Evolutionary conservation across 148 eudicot species (phyloP).

Genomic region (Agrostemma githago): DNA sequence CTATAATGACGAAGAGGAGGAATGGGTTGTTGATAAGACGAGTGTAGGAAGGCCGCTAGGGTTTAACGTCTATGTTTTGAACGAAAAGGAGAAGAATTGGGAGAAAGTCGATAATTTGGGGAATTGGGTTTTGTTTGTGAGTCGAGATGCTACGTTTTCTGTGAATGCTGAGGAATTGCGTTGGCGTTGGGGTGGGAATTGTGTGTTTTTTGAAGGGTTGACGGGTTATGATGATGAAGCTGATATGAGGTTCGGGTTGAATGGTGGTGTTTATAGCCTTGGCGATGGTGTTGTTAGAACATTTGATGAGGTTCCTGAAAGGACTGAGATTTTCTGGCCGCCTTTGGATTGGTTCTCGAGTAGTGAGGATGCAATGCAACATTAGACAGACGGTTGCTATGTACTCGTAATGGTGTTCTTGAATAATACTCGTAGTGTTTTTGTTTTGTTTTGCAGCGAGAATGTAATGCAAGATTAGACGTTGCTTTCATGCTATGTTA

Average conservation of each 20-base stretch:
- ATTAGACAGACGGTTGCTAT: neutral
- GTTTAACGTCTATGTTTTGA: conserved; percentile 15
- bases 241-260: conserved; percentile 28
- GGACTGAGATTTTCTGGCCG: conserved; percentile 23
- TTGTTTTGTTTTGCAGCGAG: too few relatives aligned
- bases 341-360: conserved; percentile 18
- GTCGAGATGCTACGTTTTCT: conserved; percentile 22
- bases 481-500: too few relatives aligned
- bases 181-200: conserved; percentile 26
- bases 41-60: conserved; percentile 16
- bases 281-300: conserved; percentile 15
- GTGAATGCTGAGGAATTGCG: conserved; percentile 25
- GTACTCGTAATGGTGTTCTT: too few relatives aligned
- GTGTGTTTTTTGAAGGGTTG: conserved; percentile 29
- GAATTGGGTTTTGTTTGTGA: conserved; percentile 21
- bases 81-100: conserved; percentile 19
- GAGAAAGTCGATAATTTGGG: conserved; percentile 18
- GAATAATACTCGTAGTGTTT: too few relatives aligned
- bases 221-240: conserved; percentile 31
- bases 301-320: conserved; percentile 8
- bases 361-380: conserved; percentile 11
- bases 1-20: conserved; percentile 24
- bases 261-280: conserved; percentile 25
- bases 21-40: conserved; percentile 23
- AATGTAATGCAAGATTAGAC: too few relatives aligned